Evolutionary conservation across 352 stramenopile species (phyloP), one percentile per base, ranked within the genome.

Genomic region (Globisporangium barbulae): DNA sequence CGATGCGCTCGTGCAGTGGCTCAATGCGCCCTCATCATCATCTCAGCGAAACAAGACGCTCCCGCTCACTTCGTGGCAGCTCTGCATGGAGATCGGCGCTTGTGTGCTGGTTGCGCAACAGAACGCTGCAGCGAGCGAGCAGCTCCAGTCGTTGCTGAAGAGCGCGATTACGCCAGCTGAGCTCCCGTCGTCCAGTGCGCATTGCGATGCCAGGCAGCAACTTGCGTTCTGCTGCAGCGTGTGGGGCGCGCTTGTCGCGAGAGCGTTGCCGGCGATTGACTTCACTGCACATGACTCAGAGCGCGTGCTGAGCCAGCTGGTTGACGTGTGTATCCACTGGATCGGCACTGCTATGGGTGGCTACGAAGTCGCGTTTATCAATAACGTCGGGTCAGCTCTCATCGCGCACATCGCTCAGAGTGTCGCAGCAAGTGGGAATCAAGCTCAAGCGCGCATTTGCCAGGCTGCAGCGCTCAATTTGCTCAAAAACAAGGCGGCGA

Each of bases 311-410:
- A 62, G 41, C 15, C 44, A 41, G 30, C 41, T 78, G 44, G n/a
- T 74, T 15, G 59, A 68, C 15, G 48, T 67, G 50, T 81, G 67
- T 58, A 30, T 67, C 10, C 56, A 73, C 10, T 81, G 71, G 75
- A 70, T 74, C 64, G 19, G 37, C 3, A 35, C 19, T 28, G 73
- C 68, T 4, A 83, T 83, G 68, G 55, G 42, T 37, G 69, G 65
- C 4, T 81, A 73, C 59, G 71, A 81, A 61, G 13, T 71, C 5
- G 67, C 28, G 12, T 83, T 78, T 56, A 63, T 81, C 22, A 61
- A 53, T 0, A 79, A 74, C 47, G 59, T 76, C 30, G 71, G 67
- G n/a, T 37, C 54, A 25, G 33, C 60, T 1, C 48, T 81, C 42
- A 52, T 55, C 53, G 53, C 50, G 17, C 44, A 78, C 42, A n/a